Evolutionary conservation across 768 basidiomycete genomes (phyloP).

Genomic region (Sarcomyxa edulis): DNA sequence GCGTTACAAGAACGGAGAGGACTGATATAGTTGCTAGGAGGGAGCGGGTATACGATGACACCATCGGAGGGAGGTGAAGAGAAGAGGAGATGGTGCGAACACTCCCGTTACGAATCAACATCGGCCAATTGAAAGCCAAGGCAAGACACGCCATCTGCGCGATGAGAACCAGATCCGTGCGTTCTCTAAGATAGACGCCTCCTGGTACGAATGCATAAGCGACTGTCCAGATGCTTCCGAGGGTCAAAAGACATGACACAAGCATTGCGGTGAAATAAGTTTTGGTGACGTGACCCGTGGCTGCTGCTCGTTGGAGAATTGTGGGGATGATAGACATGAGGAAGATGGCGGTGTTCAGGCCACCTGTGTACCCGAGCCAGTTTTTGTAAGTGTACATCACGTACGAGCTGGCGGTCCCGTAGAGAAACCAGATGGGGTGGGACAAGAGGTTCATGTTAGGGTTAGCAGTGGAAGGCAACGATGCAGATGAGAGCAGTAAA

Average conservation of each 20-base stretch:
- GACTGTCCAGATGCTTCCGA: conserved; percentile 77
- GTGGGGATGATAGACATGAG: conserved; percentile 58
- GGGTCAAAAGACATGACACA: conserved; percentile 54
- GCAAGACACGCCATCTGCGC: conserved; percentile 48
- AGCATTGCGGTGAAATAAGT: conserved; percentile 55
- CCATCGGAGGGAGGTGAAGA: conserved; percentile 12
- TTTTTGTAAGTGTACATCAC: conserved; percentile 54
- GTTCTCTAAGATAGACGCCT: conserved; percentile 68
- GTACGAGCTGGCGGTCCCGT: conserved; percentile 48
- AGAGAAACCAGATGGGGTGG: conserved; percentile 48
- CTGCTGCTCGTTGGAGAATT: conserved; percentile 43
- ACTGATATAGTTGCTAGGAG: conserved; percentile 35
- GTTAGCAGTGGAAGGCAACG: conserved; percentile 31
- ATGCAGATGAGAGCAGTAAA: conserved; percentile 18
- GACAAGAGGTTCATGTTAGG: conserved; percentile 27
- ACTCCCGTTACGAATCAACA: conserved; percentile 8
- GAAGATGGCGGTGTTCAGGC: conserved; percentile 58
- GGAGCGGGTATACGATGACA: conserved; percentile 23
- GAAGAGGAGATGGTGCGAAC: conserved; percentile 2
- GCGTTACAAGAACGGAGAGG: conserved; percentile 45
- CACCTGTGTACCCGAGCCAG: conserved; percentile 69
- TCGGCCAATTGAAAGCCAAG: conserved; percentile 39
- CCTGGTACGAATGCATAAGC: conserved; percentile 91
- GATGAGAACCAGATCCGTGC: conserved; percentile 62
- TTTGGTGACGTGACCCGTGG: conserved; percentile 33